Evolutionary conservation across 176 grass and related monocot species (phyloP).

Genomic region (Typha latifolia): DNA sequence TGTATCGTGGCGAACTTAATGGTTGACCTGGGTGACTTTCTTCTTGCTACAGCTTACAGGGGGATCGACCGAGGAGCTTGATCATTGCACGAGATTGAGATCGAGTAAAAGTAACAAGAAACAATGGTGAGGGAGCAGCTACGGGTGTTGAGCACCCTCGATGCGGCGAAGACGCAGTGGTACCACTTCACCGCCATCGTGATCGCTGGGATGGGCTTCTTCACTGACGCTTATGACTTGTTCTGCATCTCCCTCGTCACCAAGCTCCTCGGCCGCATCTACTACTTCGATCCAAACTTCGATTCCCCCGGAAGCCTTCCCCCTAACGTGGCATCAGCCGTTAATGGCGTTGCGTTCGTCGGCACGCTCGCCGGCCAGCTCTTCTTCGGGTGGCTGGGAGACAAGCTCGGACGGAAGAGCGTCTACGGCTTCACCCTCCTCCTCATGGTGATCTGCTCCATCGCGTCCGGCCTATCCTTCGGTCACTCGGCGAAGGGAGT

Average conservation of each 20-base stretch:
- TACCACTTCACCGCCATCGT: constrained; percentile 78
- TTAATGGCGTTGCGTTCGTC: constrained; percentile 56
- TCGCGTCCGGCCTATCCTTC: constrained; percentile 54
- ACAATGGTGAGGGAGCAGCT: constrained; percentile 49
- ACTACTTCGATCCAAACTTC: constrained; percentile 39
- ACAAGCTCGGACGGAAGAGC: constrained; percentile 67
- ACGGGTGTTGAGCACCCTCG: constrained; percentile 45
- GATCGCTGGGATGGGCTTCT: constrained; percentile 83
- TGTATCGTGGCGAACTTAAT: too few relatives aligned
- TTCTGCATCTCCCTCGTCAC: constrained; percentile 51
- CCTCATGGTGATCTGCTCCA: constrained; percentile 53
- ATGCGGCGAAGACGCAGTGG: constrained; percentile 56
- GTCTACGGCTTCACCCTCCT: constrained; percentile 74
- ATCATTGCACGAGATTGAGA: neutral
- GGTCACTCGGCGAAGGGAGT: constrained; percentile 28
- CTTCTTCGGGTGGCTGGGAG: constrained; percentile 77
- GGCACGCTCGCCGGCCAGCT: constrained; percentile 64
- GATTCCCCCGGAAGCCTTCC: constrained; percentile 39
- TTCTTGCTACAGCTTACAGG: too few relatives aligned
- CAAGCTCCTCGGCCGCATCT: constrained; percentile 66
- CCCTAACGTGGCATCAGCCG: constrained; percentile 49
- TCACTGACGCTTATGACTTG: constrained; percentile 78
- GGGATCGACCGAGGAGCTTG: neutral
- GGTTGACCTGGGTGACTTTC: too few relatives aligned
- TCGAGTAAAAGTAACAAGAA: neutral